A percentile compares a stretch with the other conserved stretches of the same genome.
phyloP scores from a whole-genome alignment of 768 basidiomycete genomes.

The Butyriboletus loyo region DNA sequence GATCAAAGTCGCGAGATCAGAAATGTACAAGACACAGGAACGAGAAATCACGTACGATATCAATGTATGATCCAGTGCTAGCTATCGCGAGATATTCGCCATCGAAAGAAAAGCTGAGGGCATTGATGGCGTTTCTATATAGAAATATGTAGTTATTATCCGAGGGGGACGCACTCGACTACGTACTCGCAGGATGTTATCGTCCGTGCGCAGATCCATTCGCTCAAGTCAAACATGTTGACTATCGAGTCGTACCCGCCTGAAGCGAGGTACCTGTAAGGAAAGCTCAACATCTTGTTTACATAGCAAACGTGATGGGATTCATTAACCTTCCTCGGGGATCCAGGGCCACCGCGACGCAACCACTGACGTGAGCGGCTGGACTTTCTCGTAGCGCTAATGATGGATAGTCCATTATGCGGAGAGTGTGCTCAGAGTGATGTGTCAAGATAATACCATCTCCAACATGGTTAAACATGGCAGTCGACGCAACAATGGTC shows the following conservation, averaged over 20 bases:
- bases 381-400: constrained; percentile 56
- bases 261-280: constrained; percentile 65
- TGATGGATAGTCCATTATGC: constrained; percentile 67
- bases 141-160: not conserved
- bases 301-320: not conserved
- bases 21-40: not conserved
- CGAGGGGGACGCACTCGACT: not conserved
- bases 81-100: constrained; percentile 83
- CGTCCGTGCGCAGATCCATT: constrained; percentile 77
- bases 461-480: constrained; percentile 73
- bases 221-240: constrained; percentile 73
- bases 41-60: constrained; percentile 54
- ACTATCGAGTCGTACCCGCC: constrained; percentile 83
- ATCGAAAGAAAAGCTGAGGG: constrained; percentile 77
- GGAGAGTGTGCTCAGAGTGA: constrained; percentile 60
- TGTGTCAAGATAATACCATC: constrained; percentile 69
- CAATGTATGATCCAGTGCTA: constrained; percentile 67
- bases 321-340: constrained; percentile 63
- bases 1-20: not conserved
- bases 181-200: constrained; percentile 81
- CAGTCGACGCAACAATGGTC: constrained; percentile 57
- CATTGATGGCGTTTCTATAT: constrained; percentile 63
- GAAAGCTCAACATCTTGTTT: not conserved
- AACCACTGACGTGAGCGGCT: constrained; percentile 80
- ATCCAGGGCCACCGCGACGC: constrained; percentile 70